Percentiles rank a stretch among this genome's conserved stretches.
These are phyloP conservation scores for Ceratocystis eucalypticola DNA, from an alignment of 2,329 filamentous ascomycete species.

Conservation along the genomic window DNA sequence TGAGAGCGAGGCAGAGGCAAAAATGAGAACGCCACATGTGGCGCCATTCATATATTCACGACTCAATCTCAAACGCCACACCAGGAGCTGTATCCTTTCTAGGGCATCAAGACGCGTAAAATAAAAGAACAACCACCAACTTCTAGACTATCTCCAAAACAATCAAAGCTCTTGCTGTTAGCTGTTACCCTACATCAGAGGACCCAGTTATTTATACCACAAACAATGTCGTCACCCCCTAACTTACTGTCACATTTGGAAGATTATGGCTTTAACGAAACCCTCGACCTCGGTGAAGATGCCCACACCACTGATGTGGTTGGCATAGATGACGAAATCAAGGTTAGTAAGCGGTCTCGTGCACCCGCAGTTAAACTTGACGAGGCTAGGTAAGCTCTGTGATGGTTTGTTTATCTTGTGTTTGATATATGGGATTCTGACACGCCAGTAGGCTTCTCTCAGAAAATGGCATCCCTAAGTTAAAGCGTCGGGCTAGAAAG, in stretches of 20 bases:
- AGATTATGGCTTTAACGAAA: slow-evolving; percentile 56
- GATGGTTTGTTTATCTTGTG: neutral
- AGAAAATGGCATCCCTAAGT: slow-evolving; percentile 65
- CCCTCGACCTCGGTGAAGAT: slow-evolving; percentile 29
- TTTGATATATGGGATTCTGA: neutral
- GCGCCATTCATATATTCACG: neutral
- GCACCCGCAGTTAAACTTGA: slow-evolving; percentile 73
- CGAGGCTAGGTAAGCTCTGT: slow-evolving; percentile 46
- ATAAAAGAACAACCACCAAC: too few relatives aligned
- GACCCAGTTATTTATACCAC: neutral
- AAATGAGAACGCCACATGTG: neutral
- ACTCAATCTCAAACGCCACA: neutral
- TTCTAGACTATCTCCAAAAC: too few relatives aligned
- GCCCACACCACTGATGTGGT: slow-evolving; percentile 39
- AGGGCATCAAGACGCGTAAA: slow-evolving; percentile 13
- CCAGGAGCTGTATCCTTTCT: slow-evolving; percentile 11
- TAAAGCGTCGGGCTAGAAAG: slow-evolving; percentile 56
- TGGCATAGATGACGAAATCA: slow-evolving; percentile 77
- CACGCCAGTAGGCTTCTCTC: slow-evolving; percentile 54
- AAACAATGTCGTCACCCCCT: neutral
- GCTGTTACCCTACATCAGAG: neutral
- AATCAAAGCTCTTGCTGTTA: neutral
- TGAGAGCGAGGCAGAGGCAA: neutral
- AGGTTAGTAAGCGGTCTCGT: slow-evolving; percentile 61
- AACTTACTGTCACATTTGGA: slow-evolving; percentile 50